Conservation (phyloP, 2,329 filamentous ascomycete species). For the Pseudogymnoascus sp. region DNA sequence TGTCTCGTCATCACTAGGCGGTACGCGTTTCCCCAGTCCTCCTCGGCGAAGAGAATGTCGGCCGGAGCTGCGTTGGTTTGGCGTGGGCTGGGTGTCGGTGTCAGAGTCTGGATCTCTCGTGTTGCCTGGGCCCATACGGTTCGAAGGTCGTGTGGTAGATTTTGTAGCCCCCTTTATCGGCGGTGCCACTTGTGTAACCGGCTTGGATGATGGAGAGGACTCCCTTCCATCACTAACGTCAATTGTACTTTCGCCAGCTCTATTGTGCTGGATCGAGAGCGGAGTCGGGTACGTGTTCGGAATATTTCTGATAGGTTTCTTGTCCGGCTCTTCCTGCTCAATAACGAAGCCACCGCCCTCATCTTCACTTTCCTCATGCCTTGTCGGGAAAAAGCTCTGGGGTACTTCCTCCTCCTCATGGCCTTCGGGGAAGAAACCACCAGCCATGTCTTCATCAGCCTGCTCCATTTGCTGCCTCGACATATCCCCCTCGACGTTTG, state of each 20-base stretch:
- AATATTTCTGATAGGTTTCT: background rate
- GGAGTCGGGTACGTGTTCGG: background rate
- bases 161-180: background rate
- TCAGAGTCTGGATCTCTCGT: background rate
- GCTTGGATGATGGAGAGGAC: background rate
- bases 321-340: background rate
- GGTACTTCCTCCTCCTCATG: slow-evolving; percentile 41
- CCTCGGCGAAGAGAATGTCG: background rate
- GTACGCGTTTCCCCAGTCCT: background rate
- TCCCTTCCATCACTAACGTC: background rate
- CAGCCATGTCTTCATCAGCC: slow-evolving; percentile 47
- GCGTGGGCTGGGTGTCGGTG: background rate
- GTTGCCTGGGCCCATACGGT: background rate
- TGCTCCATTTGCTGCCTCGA: slow-evolving; percentile 25
- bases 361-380: slow-evolving; percentile 22
- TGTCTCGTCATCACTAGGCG: background rate
- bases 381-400: slow-evolving; percentile 27
- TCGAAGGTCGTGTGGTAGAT: background rate
- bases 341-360: slow-evolving; percentile 23
- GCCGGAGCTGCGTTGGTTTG: background rate
- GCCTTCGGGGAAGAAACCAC: slow-evolving; percentile 55
- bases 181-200: background rate
- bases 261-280: background rate
- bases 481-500: slow-evolving; percentile 25
- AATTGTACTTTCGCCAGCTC: background rate